A percentile compares a stretch with the other conserved stretches of the same genome.
These are phyloP conservation scores for Dothiorella sarmentorum DNA, from an alignment of 2,329 filamentous ascomycete species.

Conservation along the genomic window DNA sequence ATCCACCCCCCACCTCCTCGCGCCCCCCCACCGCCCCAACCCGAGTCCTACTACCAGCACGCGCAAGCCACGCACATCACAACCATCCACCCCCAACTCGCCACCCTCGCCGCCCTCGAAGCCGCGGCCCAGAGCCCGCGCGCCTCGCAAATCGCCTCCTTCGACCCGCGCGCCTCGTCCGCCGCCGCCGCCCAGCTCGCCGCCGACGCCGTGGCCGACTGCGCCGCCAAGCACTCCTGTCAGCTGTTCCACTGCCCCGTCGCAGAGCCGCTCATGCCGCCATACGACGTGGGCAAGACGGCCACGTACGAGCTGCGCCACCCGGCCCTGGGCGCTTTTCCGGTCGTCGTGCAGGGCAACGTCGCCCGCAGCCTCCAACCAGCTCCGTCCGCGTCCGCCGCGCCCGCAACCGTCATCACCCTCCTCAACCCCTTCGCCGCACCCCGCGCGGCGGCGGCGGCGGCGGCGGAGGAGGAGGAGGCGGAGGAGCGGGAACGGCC, in stretches of 20 bases:
- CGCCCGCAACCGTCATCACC: slow-evolving; percentile 25
- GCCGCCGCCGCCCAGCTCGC: slow-evolving; percentile 59
- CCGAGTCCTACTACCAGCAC: neutral
- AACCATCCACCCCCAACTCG: slow-evolving; percentile 47
- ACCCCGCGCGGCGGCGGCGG: neutral
- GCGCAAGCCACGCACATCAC: slow-evolving; percentile 25
- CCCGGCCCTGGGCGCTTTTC: slow-evolving; percentile 42
- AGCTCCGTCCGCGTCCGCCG: too few relatives aligned
- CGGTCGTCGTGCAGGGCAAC: slow-evolving; percentile 41
- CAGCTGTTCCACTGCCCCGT: slow-evolving; percentile 63
- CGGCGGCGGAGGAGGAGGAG: too few relatives aligned
- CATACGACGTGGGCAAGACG: slow-evolving; percentile 26
- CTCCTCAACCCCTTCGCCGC: slow-evolving; percentile 37
- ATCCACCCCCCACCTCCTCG: slow-evolving; percentile 36
- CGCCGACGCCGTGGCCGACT: slow-evolving; percentile 57
- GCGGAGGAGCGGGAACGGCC: slow-evolving; percentile 23
- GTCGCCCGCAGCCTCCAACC: neutral
- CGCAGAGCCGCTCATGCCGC: slow-evolving; percentile 25
- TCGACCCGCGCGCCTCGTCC: slow-evolving; percentile 65
- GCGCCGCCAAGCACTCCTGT: slow-evolving; percentile 66
- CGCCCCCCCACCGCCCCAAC: slow-evolving; percentile 1
- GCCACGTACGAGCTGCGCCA: slow-evolving; percentile 46
- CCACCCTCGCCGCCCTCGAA: slow-evolving; percentile 46
- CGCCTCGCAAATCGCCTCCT: slow-evolving; percentile 54
- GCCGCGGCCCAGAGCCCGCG: slow-evolving; percentile 44